Base-by-base conservation (phyloP, 495 filamentous ascomycete genomes). In the Lasiosphaeria hispida region DNA sequence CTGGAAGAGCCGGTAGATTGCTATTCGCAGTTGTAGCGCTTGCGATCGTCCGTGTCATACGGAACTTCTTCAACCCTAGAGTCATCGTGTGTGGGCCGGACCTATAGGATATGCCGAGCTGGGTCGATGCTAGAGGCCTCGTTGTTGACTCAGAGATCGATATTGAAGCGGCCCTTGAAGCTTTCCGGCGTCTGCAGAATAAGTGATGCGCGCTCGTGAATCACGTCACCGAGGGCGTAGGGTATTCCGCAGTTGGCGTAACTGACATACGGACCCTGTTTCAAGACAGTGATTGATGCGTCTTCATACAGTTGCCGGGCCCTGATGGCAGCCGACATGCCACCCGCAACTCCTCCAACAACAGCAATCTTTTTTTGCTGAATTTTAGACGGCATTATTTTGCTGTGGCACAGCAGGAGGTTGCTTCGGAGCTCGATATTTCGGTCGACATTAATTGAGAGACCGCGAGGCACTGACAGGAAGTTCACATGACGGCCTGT, bases 181-280 rank as follows among this genome's bases (percentile, higher is more conserved):
- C 45, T 45, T 11, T 63, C 59, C 11, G 66, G 66, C 7, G 59
- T 68, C 34, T 71, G 63, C 10, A 72, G 48, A 19, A 67, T 48
- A 4, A 71, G 68, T 5, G 45, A 37, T 11, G 42, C 47, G 7
- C 67, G 62, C 14, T 58, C 23, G 35, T 55, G 18, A 44, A 72
- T 71, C 41, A 69, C 58, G 43, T 57, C 59, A 36, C 61, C 58
- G 13, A 72, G 63, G 4, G 68, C 70, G 49, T 72, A 71, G 14
- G 70, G 70, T 36, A 72, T 66, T 2, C 70, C 70, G 55, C 68
- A 72, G 54, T 72, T 72, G 48, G 70, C 68, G 60, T 64, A 72
- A 53, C 60, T 53, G 40, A 67, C 57, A 57, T 62, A 72, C 15
- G 66, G 66, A 0, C 70, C 70, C 41, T 59, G 64, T 55, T 72